Base-by-base conservation (phyloP, 164 flowering plant species). In the Echeveria elegans region DNA sequence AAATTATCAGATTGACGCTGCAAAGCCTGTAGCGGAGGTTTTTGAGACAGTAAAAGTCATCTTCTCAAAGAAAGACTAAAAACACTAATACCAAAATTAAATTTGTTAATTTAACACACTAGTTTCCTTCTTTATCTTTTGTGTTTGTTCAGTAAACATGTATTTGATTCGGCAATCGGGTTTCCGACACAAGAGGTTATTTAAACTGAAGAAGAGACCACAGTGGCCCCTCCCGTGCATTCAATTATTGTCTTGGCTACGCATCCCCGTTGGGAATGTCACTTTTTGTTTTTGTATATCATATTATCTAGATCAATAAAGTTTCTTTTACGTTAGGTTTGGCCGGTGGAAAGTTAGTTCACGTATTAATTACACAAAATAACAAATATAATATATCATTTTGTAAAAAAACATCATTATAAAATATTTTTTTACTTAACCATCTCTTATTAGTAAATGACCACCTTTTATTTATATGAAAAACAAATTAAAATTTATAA, bases 1-100 rank as follows among this genome's bases (percentile, higher is more conserved):
- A n/a, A 5, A 29, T 37, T 41, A 29, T 65, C 73, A 90, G 97
- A 86, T 93, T 75, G 86, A 90, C 82, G 98, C 98, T 65, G 86
- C 76, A 60, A 87, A 82, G 82, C 86, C 96, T 26, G 59, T 82
- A 70, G 86, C 70, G 48, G 90, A 88, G 76, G 97, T 88, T 67
- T 90, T 88, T 68, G 88, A 86, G 67, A 75, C 82, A 1, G 87
- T 90, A 64, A 86, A 88, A 78, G 74, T 76, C 10, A 45, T 86
- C 72, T 85, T 93, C 74, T 63, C 84, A 65, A 31, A 80, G 53
- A 43, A 67, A 66, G 56, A 66, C 75, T 81, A 70, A 63, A 77
- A n/a, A n/a, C n/a, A n/a, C n/a, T n/a, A 60, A 71, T 36, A 9
- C 65, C 64, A 16, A 11, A 8, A 53, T 53, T 9, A 0, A 6